Base-by-base conservation (phyloP, 2,329 filamentous ascomycete genomes). In the Gaeumannomyces tritici region DNA sequence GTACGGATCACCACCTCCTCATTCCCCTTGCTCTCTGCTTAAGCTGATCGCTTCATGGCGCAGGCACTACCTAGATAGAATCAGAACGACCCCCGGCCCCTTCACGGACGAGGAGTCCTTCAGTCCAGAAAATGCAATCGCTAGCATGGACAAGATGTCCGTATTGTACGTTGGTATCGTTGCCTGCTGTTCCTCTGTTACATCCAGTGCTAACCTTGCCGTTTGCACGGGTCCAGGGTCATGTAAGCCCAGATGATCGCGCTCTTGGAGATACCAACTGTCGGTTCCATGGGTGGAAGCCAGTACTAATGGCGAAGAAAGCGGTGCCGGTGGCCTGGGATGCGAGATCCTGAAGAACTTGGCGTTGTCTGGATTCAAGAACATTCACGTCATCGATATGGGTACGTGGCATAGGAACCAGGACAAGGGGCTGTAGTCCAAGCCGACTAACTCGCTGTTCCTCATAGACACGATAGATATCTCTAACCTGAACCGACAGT, bases 341-440 rank as follows among this genome's bases (percentile, higher is more conserved):
- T 99, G 95, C 70, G 95, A 99, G 73, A 96, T 99, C 57, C 80
- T 99, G 61, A 99, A 99, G 79, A 91, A 99, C 71, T 83, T 99
- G 42, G 95, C 95, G 55, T 83, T 99, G 61, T 97, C 93, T 2
- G 92, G 93, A 31, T 99, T 99, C 79, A 96, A 90, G 75, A 86
- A 96, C 70, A 97, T 99, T 68, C 92, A 99, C 78, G 95, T 99
- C 64, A 98, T 99, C 70, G 95, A 99, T 77, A 99, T 99, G 95
- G 60, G 60, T 61, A 57, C 56, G 60, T 27, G 33, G 24, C n/a
- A 2, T 91, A 11, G 15, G 6, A n/a, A 4, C 21, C 42, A 51
- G 13, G 42, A 51, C 21, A 21, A 21, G 12, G 2, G 42, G 18
- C 9, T 6, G 6, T n/a, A n/a, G 42, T n/a, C 51, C 24, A 7